phyloP scores from a whole-genome alignment of 225 moss, liverwort and hornwort genomes.

The Antitrichia curtipendula region DNA sequence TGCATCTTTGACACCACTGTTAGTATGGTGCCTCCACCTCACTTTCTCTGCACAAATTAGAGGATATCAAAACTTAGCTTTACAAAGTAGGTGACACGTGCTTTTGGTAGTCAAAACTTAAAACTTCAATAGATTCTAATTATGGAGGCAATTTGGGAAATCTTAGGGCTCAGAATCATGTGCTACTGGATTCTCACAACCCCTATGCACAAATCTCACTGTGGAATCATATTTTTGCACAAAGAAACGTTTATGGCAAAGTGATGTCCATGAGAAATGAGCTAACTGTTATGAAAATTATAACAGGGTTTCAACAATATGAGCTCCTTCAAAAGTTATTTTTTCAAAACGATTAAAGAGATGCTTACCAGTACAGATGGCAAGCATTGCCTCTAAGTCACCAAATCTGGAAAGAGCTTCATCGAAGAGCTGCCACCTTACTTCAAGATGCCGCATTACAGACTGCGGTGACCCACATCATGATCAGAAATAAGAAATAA shows the following conservation, averaged over 20 bases:
- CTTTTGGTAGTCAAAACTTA: neutral
- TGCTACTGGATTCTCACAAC: neutral
- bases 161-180: neutral
- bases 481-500: neutral
- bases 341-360: neutral
- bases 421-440: constrained; percentile 84
- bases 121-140: neutral
- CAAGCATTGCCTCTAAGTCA: constrained; percentile 87
- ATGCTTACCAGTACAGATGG: constrained; percentile 59
- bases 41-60: constrained; percentile 5
- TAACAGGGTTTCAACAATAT: neutral
- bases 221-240: neutral
- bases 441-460: constrained; percentile 74
- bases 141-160: neutral
- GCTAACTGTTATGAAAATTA: neutral
- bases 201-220: neutral
- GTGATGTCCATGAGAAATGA: neutral
- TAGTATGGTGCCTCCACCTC: constrained; percentile 21
- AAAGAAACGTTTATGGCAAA: neutral
- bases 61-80: neutral
- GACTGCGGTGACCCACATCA: constrained; percentile 7
- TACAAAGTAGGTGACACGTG: neutral
- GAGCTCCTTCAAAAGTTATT: neutral
- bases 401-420: constrained; percentile 80
- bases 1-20: constrained; percentile 5